phyloP scores from a whole-genome alignment of 768 basidiomycete genomes.

The Atractiella rhizophila region DNA sequence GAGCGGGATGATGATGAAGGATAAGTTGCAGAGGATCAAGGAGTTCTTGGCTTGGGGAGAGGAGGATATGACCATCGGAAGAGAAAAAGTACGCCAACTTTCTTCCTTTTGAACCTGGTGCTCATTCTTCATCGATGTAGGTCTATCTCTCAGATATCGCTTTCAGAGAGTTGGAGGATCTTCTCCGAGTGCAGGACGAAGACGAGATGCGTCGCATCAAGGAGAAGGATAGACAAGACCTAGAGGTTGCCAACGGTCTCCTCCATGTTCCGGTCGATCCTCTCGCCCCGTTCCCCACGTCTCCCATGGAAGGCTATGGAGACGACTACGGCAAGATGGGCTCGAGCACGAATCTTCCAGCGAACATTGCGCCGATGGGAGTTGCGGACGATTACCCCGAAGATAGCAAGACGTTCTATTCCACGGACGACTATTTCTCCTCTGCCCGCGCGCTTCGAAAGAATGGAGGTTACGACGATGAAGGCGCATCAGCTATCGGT shows the following conservation, averaged over 20 bases:
- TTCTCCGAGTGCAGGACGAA: constrained; percentile 50
- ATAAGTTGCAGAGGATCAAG: constrained; percentile 12
- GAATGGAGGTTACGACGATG: constrained; percentile 7
- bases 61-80: constrained; percentile 51
- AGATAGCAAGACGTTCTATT: constrained; percentile 6
- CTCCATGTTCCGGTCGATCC: too few species aligned
- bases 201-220: constrained; percentile 67
- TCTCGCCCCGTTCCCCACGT: too few species aligned
- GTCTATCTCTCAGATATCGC: constrained; percentile 65
- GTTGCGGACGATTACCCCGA: too few species aligned
- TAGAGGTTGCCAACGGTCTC: too few species aligned
- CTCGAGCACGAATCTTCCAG: too few species aligned
- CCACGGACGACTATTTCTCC: constrained; percentile 9
- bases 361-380: too few species aligned
- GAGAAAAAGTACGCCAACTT: constrained; percentile 39
- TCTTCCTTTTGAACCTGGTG: not conserved
- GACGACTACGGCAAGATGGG: too few species aligned
- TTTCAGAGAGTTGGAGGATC: constrained; percentile 72
- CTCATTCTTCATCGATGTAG: constrained; percentile 24
- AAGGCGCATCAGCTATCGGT: constrained; percentile 6
- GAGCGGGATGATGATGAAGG: constrained; percentile 11
- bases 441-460: not conserved
- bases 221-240: constrained; percentile 43
- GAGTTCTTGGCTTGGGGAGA: constrained; percentile 31
- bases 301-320: too few species aligned